Base-by-base conservation (phyloP, 768 basidiomycete species). In the Suillus plorans region DNA sequence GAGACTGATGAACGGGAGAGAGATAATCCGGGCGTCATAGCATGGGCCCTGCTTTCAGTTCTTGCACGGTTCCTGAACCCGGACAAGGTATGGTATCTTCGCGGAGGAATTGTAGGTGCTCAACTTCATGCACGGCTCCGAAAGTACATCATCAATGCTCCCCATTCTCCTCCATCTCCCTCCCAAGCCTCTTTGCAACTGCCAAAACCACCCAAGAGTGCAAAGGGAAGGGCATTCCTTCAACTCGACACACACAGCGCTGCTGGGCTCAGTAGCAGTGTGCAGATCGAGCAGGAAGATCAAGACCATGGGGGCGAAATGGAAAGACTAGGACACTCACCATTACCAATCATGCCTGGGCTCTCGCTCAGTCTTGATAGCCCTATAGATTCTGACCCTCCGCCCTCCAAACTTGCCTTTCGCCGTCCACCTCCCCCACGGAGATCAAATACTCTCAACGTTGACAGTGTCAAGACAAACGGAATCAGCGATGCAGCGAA, bases 41-140 rank as follows among this genome's bases (percentile, higher is more conserved):
- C 91, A 1, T 94, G 92, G 90, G 85, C 86, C 1, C 81, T 94
- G 42, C 80, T 93, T 28, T 81, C 84, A 34, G 81, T 92, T 50
- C 74, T 94, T 5, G 72, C 81, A 5, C 84, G 89, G 6, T 80
- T 94, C 49, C 77, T 91, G 34, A 79, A 80, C 59, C 73, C 76
- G 14, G 86, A 86, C 67, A 80, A 74, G 58, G 85, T 86, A 12
- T 84, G 88, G 72, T 94, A 90, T 77, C 80, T 94, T 39, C 81
- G 86, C 47, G 91, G 92, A 9, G 92, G 92, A 18, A 83, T 93
- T 41, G 80, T 85, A 25, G 81, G 80, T 8, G 89, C 88, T 8
- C 82, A 85, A 4, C 81, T 83, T 55, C 82, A 91, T 72, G 82
- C 83, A 1, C 80, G 81, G 65, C 81, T 92, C 42, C 78, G 80